Evolutionary conservation across 2,329 filamentous ascomycete genomes (phyloP).

Genomic region (Fusarium sterilihyphosum): DNA sequence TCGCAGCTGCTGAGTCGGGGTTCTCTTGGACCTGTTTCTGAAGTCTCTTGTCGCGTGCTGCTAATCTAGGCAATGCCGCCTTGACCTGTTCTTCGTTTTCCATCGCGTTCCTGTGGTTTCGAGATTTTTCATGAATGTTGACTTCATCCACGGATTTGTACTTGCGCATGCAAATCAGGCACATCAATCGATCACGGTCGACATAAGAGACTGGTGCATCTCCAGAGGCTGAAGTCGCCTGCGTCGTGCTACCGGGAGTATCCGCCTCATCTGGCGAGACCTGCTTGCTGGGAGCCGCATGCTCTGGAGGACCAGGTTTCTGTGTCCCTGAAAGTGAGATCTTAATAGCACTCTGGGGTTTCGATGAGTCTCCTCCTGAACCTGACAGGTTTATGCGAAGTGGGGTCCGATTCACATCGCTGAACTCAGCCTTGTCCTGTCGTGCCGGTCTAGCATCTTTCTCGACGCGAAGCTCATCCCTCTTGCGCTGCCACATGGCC

Average conservation of each 20-base stretch:
- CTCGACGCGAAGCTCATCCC: slow-evolving; percentile 51
- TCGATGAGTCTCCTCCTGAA: slow-evolving; percentile 24
- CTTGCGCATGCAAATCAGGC: slow-evolving; percentile 58
- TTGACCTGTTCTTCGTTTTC: slow-evolving; percentile 58
- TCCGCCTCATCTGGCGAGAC: slow-evolving; percentile 14
- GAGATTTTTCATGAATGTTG: slow-evolving; percentile 54
- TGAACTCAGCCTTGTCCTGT: slow-evolving; percentile 9
- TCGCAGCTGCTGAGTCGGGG: slow-evolving; percentile 38
- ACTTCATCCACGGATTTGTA: slow-evolving; percentile 57
- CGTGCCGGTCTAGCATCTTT: slow-evolving; percentile 6
- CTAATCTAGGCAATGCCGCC: slow-evolving; percentile 54
- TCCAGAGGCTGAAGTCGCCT: neutral
- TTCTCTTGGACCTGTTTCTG: slow-evolving; percentile 45
- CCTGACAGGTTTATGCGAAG: slow-evolving; percentile 36
- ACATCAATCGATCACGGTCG: slow-evolving; percentile 62
- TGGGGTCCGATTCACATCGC: slow-evolving; percentile 33
- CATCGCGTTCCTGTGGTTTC: slow-evolving; percentile 54
- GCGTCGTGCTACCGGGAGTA: neutral
- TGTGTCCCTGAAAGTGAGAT: slow-evolving; percentile 46
- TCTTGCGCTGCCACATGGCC: slow-evolving; percentile 57
- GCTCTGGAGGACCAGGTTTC: slow-evolving; percentile 26
- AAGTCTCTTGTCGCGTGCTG: slow-evolving; percentile 52
- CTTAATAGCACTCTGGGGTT: slow-evolving; percentile 42
- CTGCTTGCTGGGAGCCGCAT: slow-evolving; percentile 10
- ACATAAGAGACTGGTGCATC: slow-evolving; percentile 60